Base-by-base conservation (phyloP, 2,329 filamentous ascomycete genomes). In the Pseudocercospora fuligena region DNA sequence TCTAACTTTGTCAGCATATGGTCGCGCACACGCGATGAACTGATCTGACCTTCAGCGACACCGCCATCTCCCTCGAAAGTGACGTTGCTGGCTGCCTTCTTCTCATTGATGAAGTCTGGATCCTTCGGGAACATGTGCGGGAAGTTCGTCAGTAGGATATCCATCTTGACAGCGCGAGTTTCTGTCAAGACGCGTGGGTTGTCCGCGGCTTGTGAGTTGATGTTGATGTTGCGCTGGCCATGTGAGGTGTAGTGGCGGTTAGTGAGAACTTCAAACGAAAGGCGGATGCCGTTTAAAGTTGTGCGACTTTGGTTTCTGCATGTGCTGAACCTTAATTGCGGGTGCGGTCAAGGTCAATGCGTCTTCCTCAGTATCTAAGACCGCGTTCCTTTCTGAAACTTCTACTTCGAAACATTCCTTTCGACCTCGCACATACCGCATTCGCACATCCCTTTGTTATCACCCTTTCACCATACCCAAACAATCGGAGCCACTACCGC, bases 391-490 rank as follows among this genome's bases (percentile, higher is more conserved):
- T 27, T 61, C 58, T 60, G 58, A 49, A 61, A 61, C 58, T 61
- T 61, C 40, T 40, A 23, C 46, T 46, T 61, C 31, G 58, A 61
- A n/a, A 49, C 68, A 69, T 66, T 63, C 66, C 69, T 67, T 61
- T 64, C 69, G 58, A 57, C 57, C 54, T 66, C 64, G 51, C 66
- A 60, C 67, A 69, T 67, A 56, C 71, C 68, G 66, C 70, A 64
- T 71, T 70, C 68, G 71, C 70, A 70, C 70, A 72, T 70, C 63
- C 68, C 65, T 75, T 74, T 71, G 69, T 73, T 70, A 68, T 66
- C 61, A 61, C 62, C 61, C 66, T 70, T 70, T 70, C 65, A 70
- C 67, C 67, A 69, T 64, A 62, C 65, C 66, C 71, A 72, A 72
- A 67, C 70, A 67, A 72, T 68, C 67, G 66, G 69, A 70, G 64